A percentile compares a stretch with the other conserved stretches of the same genome.
Conservation (phyloP, 306 rosid species). For the Quercus suber region DNA sequence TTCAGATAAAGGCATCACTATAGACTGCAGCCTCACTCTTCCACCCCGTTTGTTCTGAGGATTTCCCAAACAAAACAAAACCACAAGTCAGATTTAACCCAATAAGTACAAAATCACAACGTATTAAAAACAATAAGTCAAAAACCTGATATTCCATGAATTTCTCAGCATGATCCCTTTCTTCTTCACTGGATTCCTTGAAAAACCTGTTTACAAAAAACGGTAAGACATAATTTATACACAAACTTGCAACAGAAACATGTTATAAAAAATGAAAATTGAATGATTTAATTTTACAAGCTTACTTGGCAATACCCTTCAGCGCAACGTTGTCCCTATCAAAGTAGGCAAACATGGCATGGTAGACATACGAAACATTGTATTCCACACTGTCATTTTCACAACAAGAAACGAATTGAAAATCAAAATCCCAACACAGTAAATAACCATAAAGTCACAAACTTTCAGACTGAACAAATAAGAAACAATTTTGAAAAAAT, state of each 20-base stretch:
- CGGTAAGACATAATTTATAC: not conserved
- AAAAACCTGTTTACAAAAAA: constrained; percentile 51
- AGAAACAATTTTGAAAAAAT: not conserved
- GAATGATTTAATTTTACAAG: not conserved
- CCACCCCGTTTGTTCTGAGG: constrained; percentile 89
- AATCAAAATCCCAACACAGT: not conserved
- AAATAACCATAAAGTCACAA: not conserved
- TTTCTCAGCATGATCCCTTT: constrained; percentile 90
- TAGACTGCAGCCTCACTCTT: constrained; percentile 67
- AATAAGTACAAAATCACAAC: not conserved
- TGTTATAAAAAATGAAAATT: not conserved
- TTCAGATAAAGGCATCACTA: constrained; percentile 68
- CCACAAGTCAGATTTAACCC: not conserved
- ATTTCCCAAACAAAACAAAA: not conserved
- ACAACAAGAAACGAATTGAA: not conserved
- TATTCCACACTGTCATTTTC: constrained; percentile 75
- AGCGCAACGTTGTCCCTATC: constrained; percentile 96
- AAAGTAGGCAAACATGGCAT: constrained; percentile 90
- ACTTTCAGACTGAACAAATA: not conserved
- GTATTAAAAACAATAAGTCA: not conserved
- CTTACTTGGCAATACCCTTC: constrained; percentile 81
- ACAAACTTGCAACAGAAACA: not conserved
- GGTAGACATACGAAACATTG: constrained; percentile 89
- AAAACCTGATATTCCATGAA: constrained; percentile 89
- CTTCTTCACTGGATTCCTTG: constrained; percentile 91